phyloP scores from a whole-genome alignment of 1,284 basidiomycete genomes.

The Phellinidium pouzarii region DNA sequence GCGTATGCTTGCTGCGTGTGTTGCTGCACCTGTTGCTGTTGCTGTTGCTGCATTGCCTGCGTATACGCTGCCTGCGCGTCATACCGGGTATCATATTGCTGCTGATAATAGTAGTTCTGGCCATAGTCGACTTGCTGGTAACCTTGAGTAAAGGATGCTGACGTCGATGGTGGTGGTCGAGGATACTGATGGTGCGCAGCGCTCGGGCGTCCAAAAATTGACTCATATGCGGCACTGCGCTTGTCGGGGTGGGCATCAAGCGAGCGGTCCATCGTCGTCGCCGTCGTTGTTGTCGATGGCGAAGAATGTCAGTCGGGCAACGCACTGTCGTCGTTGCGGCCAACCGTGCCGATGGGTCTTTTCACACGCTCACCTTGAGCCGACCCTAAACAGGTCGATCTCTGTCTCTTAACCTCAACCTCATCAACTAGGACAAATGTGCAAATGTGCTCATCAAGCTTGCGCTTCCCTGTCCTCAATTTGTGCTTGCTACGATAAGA shows the following conservation, averaged over 20 bases:
- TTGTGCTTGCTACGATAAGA: too few species aligned
- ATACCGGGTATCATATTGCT: slow-evolving; percentile 15
- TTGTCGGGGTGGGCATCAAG: slow-evolving; percentile 39
- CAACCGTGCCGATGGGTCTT: background rate
- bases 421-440: background rate
- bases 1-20: slow-evolving; percentile 20
- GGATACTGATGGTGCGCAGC: slow-evolving; percentile 44
- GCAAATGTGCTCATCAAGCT: background rate
- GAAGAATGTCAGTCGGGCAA: background rate
- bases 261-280: slow-evolving; percentile 9
- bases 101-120: slow-evolving; percentile 18
- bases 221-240: slow-evolving; percentile 70
- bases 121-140: slow-evolving; percentile 13
- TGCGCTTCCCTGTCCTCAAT: too few species aligned
- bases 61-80: slow-evolving; percentile 16
- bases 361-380: background rate
- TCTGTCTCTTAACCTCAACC: background rate
- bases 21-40: slow-evolving; percentile 12
- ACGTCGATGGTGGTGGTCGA: slow-evolving; percentile 17
- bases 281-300: slow-evolving; percentile 1
- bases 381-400: background rate
- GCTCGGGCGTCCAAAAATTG: slow-evolving; percentile 74
- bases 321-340: background rate
- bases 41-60: slow-evolving; percentile 10
- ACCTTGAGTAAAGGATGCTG: slow-evolving; percentile 7